Percentiles rank a stretch among this genome's conserved stretches.
phyloP scores from a whole-genome alignment of 768 basidiomycete genomes.

The Russula sp. region DNA sequence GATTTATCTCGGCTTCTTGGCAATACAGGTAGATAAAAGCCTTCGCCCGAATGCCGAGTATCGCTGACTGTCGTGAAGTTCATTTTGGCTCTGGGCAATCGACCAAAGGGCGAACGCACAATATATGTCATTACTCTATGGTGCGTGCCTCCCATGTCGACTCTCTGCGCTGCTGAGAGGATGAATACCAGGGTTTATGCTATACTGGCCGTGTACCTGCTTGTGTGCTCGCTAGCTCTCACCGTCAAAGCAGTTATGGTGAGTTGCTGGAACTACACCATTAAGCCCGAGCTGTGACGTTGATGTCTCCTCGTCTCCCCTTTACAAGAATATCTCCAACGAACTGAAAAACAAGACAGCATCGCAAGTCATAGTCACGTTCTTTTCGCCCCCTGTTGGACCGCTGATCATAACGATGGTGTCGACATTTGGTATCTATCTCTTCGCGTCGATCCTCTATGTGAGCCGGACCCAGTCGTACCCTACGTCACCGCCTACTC shows the following conservation, averaged over 20 bases:
- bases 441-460: slow-evolving; percentile 78
- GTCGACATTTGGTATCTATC: slow-evolving; percentile 88
- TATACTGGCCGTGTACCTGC: slow-evolving; percentile 72
- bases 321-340: slow-evolving; percentile 45
- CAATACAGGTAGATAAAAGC: slow-evolving; percentile 49
- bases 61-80: slow-evolving; percentile 36
- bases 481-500: neutral
- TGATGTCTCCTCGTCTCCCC: neutral
- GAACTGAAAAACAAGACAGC: slow-evolving; percentile 45
- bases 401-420: slow-evolving; percentile 80
- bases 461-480: slow-evolving; percentile 39
- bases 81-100: slow-evolving; percentile 67
- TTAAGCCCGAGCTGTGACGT: neutral
- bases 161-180: slow-evolving; percentile 8
- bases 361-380: slow-evolving; percentile 45
- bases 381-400: slow-evolving; percentile 74
- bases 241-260: slow-evolving; percentile 77
- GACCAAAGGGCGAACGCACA: slow-evolving; percentile 82
- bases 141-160: slow-evolving; percentile 33
- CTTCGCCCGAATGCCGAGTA: neutral
- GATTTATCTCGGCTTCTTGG: slow-evolving; percentile 82
- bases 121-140: slow-evolving; percentile 69
- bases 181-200: slow-evolving; percentile 65
- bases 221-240: slow-evolving; percentile 82
- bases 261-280: slow-evolving; percentile 25